A percentile compares a stretch with the other conserved stretches of the same genome.
These are phyloP conservation scores for Diaporthe capsici DNA, from an alignment of 2,329 filamentous ascomycete genomes.

Conservation along the genomic window DNA sequence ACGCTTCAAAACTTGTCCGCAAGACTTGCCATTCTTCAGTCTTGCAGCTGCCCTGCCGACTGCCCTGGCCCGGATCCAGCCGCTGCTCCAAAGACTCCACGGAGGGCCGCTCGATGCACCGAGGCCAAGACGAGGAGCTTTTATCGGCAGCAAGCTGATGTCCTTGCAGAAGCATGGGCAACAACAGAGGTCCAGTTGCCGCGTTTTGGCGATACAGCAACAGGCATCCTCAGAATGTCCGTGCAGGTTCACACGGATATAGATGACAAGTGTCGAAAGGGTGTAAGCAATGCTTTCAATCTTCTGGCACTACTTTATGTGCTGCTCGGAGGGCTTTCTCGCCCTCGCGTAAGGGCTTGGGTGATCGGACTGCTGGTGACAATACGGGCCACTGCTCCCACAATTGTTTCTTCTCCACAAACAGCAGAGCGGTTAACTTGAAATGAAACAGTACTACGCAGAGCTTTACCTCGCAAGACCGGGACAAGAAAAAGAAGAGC, in stretches of 20 bases:
- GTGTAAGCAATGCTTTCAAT: neutral
- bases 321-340: neutral
- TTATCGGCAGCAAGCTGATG: neutral
- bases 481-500: neutral
- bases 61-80: neutral
- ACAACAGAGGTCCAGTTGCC: neutral
- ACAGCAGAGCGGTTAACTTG: neutral
- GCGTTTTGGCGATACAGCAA: neutral
- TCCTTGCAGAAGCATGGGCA: neutral
- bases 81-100: neutral
- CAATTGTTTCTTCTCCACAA: neutral
- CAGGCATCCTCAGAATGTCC: slow-evolving; percentile 21
- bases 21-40: neutral
- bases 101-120: neutral
- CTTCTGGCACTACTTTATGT: neutral
- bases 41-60: slow-evolving; percentile 7
- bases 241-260: neutral
- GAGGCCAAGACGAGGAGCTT: neutral
- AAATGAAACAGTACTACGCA: slow-evolving; percentile 6
- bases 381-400: neutral
- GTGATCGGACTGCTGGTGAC: neutral
- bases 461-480: neutral
- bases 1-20: neutral
- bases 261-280: neutral
- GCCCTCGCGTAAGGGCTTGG: neutral